Base-by-base conservation (phyloP, 371 early-diverging fungal genomes). In the Dichotomocladium elegans region DNA sequence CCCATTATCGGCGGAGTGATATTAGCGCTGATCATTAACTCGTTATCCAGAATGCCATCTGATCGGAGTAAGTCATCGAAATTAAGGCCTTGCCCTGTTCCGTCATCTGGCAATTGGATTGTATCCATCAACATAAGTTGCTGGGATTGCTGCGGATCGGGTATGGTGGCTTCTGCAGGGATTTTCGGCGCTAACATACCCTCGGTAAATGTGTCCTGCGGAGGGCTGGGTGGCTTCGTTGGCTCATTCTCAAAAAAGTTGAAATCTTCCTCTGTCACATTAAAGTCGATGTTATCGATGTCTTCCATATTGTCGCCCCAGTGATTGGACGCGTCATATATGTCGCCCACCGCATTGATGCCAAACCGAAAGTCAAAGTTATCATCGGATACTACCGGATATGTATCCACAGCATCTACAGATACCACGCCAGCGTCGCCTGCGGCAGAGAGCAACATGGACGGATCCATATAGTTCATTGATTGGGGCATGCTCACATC, bases 231-330 rank as follows among this genome's bases (percentile, higher is more conserved):
- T 29, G 33, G 15, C 30, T 44, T 53, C 29, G 14, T 46, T 5
- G 59, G 41, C 8, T 41, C 49, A 10, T 34, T 45, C 42, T 64
- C 58, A 27, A 77, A 77, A 52, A 74, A 77, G 37, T 74, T 60
- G 29, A 71, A 77, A 54, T 77, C 78, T 46, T 67, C 78, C 45
- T 77, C 78, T 4, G 78, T 77, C 3, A 77, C 70, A 22, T 72
- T 62, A 22, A 74, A 49, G 51, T 70, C 74, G 25, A 74, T 58
- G 24, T 59, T 72, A 46, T 74, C 74, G 25, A 74, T 34, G 44
- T 70, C 65, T n/a, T 51, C 61, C 51, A 70, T 58, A 15, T 51
- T 62, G 47, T 74, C 78, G 1, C 54, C 66, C 72, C 77, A 72
- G 29, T 53, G 35, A 49, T 60, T 57, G 3, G 68, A 54, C 10